phyloP scores from a whole-genome alignment of 2,329 filamentous ascomycete genomes.

The Pseudogymnoascus sp. region DNA sequence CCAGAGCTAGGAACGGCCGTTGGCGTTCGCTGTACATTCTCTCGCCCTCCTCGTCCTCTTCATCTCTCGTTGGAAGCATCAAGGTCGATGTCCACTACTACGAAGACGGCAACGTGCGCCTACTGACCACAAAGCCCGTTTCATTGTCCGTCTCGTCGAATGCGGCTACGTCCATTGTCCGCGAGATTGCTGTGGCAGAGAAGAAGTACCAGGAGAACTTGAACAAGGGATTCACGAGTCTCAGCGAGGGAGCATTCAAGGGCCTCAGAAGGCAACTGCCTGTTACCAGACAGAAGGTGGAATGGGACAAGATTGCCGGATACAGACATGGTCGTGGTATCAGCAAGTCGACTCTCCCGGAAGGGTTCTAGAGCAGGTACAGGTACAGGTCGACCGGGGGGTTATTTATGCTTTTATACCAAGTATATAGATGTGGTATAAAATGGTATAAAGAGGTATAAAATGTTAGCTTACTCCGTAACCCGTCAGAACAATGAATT shows the following conservation, averaged over 20 bases:
- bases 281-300: slow-evolving; percentile 95
- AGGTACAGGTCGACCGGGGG: neutral
- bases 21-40: slow-evolving; percentile 87
- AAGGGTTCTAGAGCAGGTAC: neutral
- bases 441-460: neutral
- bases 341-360: slow-evolving; percentile 35
- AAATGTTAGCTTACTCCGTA: slow-evolving; percentile 3
- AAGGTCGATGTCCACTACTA: slow-evolving; percentile 99
- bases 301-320: slow-evolving; percentile 96
- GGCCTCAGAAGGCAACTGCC: slow-evolving; percentile 83
- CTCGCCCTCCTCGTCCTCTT: slow-evolving; percentile 55
- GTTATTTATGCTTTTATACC: slow-evolving; percentile 7
- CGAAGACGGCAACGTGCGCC: slow-evolving; percentile 93
- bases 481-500: neutral
- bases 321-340: slow-evolving; percentile 81
- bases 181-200: slow-evolving; percentile 71
- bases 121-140: slow-evolving; percentile 78
- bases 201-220: slow-evolving; percentile 95
- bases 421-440: slow-evolving; percentile 7
- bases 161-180: slow-evolving; percentile 53
- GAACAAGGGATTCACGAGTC: slow-evolving; percentile 76
- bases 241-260: slow-evolving; percentile 96
- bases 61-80: slow-evolving; percentile 64
- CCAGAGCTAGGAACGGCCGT: slow-evolving; percentile 68
- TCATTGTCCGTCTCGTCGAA: slow-evolving; percentile 54